These are phyloP conservation scores for Mortierella sp. DNA, from an alignment of 371 early-diverging fungal species.

Conservation along the genomic window DNA sequence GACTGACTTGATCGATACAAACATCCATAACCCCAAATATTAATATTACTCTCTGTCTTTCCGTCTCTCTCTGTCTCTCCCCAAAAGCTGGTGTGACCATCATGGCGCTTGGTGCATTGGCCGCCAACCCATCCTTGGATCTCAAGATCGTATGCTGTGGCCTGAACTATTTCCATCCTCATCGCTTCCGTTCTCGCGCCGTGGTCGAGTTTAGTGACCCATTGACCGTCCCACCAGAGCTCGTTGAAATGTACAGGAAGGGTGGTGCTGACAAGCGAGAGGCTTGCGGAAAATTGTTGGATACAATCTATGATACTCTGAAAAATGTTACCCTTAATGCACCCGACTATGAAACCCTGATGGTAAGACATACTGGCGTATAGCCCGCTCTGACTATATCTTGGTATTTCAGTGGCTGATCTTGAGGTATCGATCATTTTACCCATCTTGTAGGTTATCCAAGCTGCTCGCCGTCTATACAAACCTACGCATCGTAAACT, in stretches of 20 bases:
- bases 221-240: slow-evolving; percentile 76
- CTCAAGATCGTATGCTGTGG: slow-evolving; percentile 95
- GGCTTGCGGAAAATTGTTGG: slow-evolving; percentile 84
- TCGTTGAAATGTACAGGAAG: slow-evolving; percentile 83
- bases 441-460: slow-evolving; percentile 73
- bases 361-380: slow-evolving; percentile 61
- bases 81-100: slow-evolving; percentile 81
- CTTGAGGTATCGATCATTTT: not conserved
- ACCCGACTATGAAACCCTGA: slow-evolving; percentile 93
- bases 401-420: not conserved
- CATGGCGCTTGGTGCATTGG: slow-evolving; percentile 97
- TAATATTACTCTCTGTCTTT: slow-evolving; percentile 3
- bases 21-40: not conserved
- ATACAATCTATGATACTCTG: slow-evolving; percentile 81
- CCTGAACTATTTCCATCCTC: slow-evolving; percentile 96
- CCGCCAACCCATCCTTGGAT: slow-evolving; percentile 85
- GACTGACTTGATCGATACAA: not conserved
- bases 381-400: not conserved
- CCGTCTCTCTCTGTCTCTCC: too few species aligned
- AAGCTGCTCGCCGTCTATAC: slow-evolving; percentile 96
- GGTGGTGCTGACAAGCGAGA: slow-evolving; percentile 88
- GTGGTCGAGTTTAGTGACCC: slow-evolving; percentile 97
- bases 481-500: slow-evolving; percentile 87
- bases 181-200: slow-evolving; percentile 95
- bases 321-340: slow-evolving; percentile 92